phyloP scores from a whole-genome alignment of 2,329 filamentous ascomycete genomes.

The Hypoxylon sp. region DNA sequence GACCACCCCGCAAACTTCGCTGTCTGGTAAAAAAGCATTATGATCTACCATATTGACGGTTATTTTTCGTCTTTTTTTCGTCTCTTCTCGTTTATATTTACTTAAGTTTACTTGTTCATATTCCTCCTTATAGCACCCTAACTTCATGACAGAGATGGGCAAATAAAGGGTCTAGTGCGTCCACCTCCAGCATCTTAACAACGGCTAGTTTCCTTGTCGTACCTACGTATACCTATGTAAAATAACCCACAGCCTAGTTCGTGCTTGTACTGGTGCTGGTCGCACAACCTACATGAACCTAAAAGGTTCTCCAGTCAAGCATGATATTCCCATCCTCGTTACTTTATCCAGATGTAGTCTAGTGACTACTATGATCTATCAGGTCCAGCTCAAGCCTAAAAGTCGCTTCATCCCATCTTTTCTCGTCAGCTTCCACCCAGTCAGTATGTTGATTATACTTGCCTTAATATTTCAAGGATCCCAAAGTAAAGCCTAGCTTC shows the following conservation, averaged over 20 bases:
- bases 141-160: neutral
- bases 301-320: neutral
- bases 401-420: constrained; percentile 27
- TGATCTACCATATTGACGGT: constrained; percentile 1
- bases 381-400: constrained; percentile 37
- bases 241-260: neutral
- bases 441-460: constrained; percentile 32
- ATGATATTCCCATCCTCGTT: constrained; percentile 45
- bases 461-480: neutral
- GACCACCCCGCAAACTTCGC: neutral
- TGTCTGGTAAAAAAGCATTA: neutral
- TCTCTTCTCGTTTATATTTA: constrained; percentile 2
- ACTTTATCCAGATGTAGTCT: constrained; percentile 49
- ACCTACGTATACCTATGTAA: neutral
- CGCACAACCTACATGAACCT: neutral
- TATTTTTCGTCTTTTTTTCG: constrained; percentile 23
- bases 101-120: no score
- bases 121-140: neutral
- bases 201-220: neutral
- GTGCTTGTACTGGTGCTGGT: neutral
- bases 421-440: constrained; percentile 32
- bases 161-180: neutral
- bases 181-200: neutral
- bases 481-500: neutral
- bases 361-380: constrained; percentile 42